phyloP scores from a whole-genome alignment of 768 basidiomycete species.

The Leccinellum albellum region DNA sequence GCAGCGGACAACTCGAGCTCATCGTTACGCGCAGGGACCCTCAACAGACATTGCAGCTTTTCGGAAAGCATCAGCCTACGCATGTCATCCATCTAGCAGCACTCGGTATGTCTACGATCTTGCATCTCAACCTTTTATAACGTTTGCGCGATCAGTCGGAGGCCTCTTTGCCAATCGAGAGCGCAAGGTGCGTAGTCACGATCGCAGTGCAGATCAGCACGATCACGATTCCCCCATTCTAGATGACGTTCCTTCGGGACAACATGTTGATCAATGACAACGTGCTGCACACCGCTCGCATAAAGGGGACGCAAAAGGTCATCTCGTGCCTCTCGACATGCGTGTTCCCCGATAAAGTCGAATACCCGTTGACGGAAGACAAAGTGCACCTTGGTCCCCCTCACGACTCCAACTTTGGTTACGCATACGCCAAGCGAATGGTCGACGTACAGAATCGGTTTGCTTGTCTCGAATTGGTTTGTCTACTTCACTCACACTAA shows the following conservation, averaged over 20 bases:
- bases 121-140: conserved; percentile 6
- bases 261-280: conserved; percentile 96
- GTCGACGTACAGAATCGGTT: conserved; percentile 95
- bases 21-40: conserved; percentile 51
- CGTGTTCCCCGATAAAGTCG: conserved; percentile 94
- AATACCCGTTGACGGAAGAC: conserved; percentile 87
- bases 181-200: conserved; percentile 58
- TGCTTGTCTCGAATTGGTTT: conserved; percentile 19
- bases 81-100: conserved; percentile 97
- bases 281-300: conserved; percentile 73
- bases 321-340: conserved; percentile 97
- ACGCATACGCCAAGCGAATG: conserved; percentile 93
- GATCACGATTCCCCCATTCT: background rate
- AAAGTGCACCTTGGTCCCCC: conserved; percentile 93
- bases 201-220: background rate
- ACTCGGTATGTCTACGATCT: conserved; percentile 53
- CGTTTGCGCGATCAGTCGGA: conserved; percentile 55
- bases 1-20: background rate
- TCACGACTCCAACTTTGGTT: conserved; percentile 94
- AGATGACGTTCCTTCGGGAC: conserved; percentile 91
- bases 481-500: background rate
- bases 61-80: conserved; percentile 89
- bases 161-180: conserved; percentile 96
- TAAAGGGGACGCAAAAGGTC: conserved; percentile 65
- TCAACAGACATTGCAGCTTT: conserved; percentile 65